A percentile compares a stretch with the other conserved stretches of the same genome.
Conservation (phyloP, 805 yeast genomes). For the Isabelozyma gotoi region DNA sequence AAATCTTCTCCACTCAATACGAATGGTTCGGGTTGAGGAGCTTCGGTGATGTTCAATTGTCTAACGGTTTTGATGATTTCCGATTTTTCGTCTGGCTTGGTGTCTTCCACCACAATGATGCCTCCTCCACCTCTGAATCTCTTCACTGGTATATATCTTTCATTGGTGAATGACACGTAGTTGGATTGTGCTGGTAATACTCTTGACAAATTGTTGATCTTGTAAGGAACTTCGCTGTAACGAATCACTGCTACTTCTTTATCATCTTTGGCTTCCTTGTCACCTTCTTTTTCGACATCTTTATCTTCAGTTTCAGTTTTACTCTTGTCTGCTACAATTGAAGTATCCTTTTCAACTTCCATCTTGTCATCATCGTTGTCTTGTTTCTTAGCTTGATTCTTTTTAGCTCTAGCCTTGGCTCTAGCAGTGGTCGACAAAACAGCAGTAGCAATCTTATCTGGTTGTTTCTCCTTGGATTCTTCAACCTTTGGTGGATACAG, state of each 20-base stretch:
- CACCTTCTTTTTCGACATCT: constrained; percentile 10
- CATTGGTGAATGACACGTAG: constrained; percentile 77
- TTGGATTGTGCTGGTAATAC: constrained; percentile 87
- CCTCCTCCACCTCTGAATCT: constrained; percentile 70
- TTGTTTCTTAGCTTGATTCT: constrained; percentile 51
- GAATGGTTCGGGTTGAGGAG: constrained; percentile 72
- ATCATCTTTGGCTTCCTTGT: constrained; percentile 15
- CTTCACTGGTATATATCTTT: constrained; percentile 80
- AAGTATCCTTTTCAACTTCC: constrained; percentile 35
- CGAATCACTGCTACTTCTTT: constrained; percentile 43
- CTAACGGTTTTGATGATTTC: constrained; percentile 80
- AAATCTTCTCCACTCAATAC: constrained; percentile 57
- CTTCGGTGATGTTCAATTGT: constrained; percentile 71
- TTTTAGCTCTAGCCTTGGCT: constrained; percentile 90
- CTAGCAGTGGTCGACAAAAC: constrained; percentile 90
- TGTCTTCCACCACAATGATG: constrained; percentile 69
- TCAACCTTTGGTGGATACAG: constrained; percentile 88
- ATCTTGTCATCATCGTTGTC: constrained; percentile 49
- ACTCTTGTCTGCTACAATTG: constrained; percentile 15
- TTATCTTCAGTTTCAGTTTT: constrained; percentile 10
- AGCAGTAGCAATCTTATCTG: constrained; percentile 89
- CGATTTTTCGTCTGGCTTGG: constrained; percentile 56
- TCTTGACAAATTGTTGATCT: constrained; percentile 76
- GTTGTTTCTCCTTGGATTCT: constrained; percentile 74
- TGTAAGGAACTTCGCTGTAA: constrained; percentile 64